phyloP scores from a whole-genome alignment of 345 rosid genomes.

The Capsella bursapastoris region DNA sequence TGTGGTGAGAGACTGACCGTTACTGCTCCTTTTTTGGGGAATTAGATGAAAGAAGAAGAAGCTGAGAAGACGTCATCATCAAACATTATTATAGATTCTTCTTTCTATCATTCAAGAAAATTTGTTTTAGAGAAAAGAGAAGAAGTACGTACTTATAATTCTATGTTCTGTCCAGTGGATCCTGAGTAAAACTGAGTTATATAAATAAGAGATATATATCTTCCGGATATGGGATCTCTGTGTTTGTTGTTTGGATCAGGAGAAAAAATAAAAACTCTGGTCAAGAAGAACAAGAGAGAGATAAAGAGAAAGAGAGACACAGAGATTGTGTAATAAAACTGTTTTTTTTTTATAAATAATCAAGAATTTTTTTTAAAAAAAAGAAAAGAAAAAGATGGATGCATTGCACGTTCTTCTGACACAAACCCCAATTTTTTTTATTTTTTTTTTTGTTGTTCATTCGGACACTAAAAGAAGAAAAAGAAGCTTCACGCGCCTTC shows the following conservation, averaged over 20 bases:
- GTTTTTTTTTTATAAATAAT: conserved; percentile 25
- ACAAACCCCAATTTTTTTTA: not conserved
- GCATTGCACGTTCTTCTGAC: conserved; percentile 50
- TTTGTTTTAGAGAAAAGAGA: not conserved
- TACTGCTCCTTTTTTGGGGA: conserved; percentile 26
- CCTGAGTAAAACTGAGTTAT: conserved; percentile 21
- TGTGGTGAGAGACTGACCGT: conserved; percentile 17
- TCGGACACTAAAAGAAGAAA: not conserved
- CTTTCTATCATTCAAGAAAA: conserved; percentile 1
- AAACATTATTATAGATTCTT: conserved; percentile 19
- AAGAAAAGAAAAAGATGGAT: conserved; percentile 24
- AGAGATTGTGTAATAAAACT: conserved; percentile 23
- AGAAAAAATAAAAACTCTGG: conserved; percentile 35
- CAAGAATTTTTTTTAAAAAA: not conserved
- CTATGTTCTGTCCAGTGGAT: conserved; percentile 2
- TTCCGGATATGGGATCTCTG: conserved; percentile 43
- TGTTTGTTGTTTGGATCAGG: conserved; percentile 32
- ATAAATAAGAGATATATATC: not conserved
- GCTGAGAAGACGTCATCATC: conserved; percentile 34
- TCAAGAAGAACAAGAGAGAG: conserved; percentile 19
- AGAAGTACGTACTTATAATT: conserved; percentile 28
- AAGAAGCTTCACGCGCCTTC: conserved; percentile 13
- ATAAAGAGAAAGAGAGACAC: not conserved
- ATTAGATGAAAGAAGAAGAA: not conserved
- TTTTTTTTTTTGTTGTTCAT: not conserved